These are phyloP conservation scores for Excoecaria agallocha DNA, from an alignment of 345 rosid genomes.

Conservation along the genomic window DNA sequence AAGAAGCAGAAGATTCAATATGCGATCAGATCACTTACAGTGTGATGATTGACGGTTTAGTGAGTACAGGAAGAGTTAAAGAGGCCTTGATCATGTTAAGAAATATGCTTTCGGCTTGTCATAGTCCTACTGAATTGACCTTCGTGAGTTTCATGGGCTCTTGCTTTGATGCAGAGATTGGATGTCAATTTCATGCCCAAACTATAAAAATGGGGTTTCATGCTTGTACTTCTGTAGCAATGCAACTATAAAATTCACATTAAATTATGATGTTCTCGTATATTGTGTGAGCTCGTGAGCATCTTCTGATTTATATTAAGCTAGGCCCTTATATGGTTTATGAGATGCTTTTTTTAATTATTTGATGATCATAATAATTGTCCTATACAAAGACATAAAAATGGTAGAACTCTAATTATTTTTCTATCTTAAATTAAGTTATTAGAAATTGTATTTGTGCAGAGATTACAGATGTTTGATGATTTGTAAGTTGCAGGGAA, in stretches of 20 bases:
- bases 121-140: conserved; percentile 58
- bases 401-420: no score
- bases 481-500: no score
- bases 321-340: conserved; percentile 14
- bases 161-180: conserved; percentile 34
- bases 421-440: no score
- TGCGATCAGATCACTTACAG: conserved; percentile 59
- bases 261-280: neutral
- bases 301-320: neutral
- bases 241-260: conserved; percentile 42
- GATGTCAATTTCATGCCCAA: conserved; percentile 47
- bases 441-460: no score
- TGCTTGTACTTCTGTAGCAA: conserved; percentile 53
- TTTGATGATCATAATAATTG: no score
- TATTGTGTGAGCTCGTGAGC: neutral
- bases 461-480: no score
- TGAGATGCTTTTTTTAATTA: conserved; percentile 12
- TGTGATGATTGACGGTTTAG: conserved; percentile 68
- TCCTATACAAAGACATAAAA: no score
- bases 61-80: conserved; percentile 34
- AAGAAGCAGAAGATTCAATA: conserved; percentile 39
- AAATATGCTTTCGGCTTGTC: conserved; percentile 45
- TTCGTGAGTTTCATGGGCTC: conserved; percentile 57
- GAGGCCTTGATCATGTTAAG: conserved; percentile 43
- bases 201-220: conserved; percentile 56